Percentiles rank a stretch among this genome's conserved stretches.
Evolutionary conservation across 2,329 filamentous ascomycete species (phyloP).

Genomic region (Colletotrichum sp.): DNA sequence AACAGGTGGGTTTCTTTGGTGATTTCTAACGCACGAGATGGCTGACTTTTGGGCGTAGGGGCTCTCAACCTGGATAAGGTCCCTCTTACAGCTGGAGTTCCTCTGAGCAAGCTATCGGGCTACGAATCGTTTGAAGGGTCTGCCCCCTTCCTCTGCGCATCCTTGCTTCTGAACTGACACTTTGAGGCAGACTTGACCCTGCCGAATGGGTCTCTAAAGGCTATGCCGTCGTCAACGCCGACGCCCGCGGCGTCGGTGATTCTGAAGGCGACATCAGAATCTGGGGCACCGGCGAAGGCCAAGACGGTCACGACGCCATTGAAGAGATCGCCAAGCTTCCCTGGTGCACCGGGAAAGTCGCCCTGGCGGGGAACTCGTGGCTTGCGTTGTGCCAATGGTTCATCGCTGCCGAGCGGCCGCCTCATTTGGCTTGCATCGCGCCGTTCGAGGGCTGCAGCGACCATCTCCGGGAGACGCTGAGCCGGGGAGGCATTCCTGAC

Average conservation of each 20-base stretch:
- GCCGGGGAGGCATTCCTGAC: not conserved
- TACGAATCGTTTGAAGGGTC: conserved; percentile 12
- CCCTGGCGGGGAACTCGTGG: not conserved
- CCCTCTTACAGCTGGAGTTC: not conserved
- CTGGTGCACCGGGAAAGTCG: not conserved
- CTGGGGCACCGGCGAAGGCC: not conserved
- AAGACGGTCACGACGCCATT: conserved; percentile 1
- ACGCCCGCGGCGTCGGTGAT: not conserved
- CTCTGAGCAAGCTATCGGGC: not conserved
- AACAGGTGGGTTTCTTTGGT: not conserved
- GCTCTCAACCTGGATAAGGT: not conserved
- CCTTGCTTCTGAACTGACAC: not conserved
- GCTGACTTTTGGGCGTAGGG: not conserved
- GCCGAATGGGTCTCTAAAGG: not conserved
- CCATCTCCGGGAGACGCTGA: not conserved
- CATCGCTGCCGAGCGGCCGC: not conserved
- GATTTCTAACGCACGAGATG: fast-evolving
- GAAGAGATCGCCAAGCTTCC: not conserved
- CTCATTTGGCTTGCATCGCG: not conserved
- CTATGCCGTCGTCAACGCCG: not conserved
- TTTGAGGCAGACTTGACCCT: not conserved
- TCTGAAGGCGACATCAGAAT: not conserved
- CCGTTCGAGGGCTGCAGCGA: not conserved
- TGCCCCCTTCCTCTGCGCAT: too few species aligned
- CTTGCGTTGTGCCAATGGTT: not conserved